Evolutionary conservation across 805 yeast genomes (phyloP).

Genomic region (Schizosaccharomyces osmophilus): DNA sequence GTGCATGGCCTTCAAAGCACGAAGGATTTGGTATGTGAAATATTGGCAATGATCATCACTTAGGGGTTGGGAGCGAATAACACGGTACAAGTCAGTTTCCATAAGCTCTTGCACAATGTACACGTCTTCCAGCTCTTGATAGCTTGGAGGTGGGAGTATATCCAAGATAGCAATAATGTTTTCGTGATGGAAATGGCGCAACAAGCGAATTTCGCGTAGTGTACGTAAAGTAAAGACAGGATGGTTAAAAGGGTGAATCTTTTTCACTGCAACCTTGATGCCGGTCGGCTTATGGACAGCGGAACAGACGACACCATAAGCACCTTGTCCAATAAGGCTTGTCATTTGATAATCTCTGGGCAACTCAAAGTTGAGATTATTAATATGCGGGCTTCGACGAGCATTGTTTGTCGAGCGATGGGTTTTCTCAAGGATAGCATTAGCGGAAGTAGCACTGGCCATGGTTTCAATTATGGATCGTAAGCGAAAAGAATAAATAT

Average conservation of each 20-base stretch:
- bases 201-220: conserved; percentile 62
- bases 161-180: conserved; percentile 77
- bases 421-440: background rate
- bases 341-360: conserved; percentile 66
- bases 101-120: conserved; percentile 51
- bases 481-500: background rate
- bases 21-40: conserved; percentile 68
- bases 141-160: conserved; percentile 59
- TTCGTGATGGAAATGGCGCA: conserved; percentile 80
- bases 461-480: background rate
- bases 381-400: conserved; percentile 8
- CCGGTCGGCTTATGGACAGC: conserved; percentile 70
- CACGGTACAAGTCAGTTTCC: conserved; percentile 72
- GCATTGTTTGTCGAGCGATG: background rate
- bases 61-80: conserved; percentile 54
- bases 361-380: conserved; percentile 46
- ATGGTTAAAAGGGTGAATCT: conserved; percentile 76
- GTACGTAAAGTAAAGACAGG: conserved; percentile 76
- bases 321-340: conserved; percentile 83
- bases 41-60: conserved; percentile 87
- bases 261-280: conserved; percentile 83
- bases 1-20: conserved; percentile 78
- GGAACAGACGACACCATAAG: conserved; percentile 71
- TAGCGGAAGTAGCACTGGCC: background rate
- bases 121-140: conserved; percentile 60